Conservation (phyloP, 177 flowering plant genomes). For the Tripterygium wilfordii region DNA sequence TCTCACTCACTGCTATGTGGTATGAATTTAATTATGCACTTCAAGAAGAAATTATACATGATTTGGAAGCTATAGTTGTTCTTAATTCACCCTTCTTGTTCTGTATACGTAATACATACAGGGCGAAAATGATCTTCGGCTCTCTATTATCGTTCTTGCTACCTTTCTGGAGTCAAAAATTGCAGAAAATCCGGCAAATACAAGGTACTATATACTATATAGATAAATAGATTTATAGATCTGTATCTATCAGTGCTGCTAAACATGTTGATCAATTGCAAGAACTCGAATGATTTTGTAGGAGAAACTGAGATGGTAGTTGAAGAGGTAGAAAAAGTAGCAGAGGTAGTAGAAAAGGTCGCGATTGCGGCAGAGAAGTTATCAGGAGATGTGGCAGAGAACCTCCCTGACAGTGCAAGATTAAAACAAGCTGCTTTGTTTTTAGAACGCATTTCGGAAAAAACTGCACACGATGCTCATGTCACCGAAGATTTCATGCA, state of each 20-base stretch:
- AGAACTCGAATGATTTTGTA: too few relatives aligned
- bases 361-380: conserved; percentile 46
- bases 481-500: conserved; percentile 32
- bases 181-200: too few relatives aligned
- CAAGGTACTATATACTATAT: too few relatives aligned
- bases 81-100: background rate
- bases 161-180: conserved; percentile 20
- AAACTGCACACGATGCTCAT: conserved; percentile 53
- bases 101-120: background rate
- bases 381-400: conserved; percentile 36
- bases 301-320: conserved; percentile 10
- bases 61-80: background rate
- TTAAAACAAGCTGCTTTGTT: conserved; percentile 36
- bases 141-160: conserved; percentile 14
- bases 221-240: too few relatives aligned
- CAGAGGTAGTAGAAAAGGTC: conserved; percentile 47
- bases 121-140: conserved; percentile 22
- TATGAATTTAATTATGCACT: too few relatives aligned
- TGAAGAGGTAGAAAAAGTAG: conserved; percentile 45
- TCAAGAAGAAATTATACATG: background rate
- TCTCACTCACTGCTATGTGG: too few relatives aligned
- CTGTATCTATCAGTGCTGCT: too few relatives aligned
- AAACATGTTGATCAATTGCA: too few relatives aligned
- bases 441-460: conserved; percentile 34
- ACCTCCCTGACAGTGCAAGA: conserved; percentile 39